phyloP scores from a whole-genome alignment of 192 early-diverging fungal species.

The Entomortierella beljakovae region DNA sequence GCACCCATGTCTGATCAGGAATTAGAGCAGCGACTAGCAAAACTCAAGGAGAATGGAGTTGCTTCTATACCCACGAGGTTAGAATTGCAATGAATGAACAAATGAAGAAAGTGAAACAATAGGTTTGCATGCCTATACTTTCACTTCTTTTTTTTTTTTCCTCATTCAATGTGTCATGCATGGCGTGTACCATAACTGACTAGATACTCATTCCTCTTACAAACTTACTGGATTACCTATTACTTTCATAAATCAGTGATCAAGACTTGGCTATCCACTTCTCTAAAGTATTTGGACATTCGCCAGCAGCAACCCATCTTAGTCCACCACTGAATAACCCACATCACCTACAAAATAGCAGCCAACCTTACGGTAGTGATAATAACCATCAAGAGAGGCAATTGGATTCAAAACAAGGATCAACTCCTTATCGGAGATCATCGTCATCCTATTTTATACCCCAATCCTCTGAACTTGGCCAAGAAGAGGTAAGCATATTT shows the following conservation, averaged over 20 bases:
- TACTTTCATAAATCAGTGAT: constrained; percentile 17
- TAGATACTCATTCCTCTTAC: neutral
- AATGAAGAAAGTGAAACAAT: no score
- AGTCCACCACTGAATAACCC: constrained; percentile 15
- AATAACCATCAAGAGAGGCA: neutral
- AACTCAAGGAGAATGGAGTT: constrained; percentile 26
- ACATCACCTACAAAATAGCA: neutral
- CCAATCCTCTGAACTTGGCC: constrained; percentile 13
- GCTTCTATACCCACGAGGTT: constrained; percentile 21
- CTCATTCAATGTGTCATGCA: no score
- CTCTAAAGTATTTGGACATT: constrained; percentile 53
- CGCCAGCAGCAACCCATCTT: constrained; percentile 31
- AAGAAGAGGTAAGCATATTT: constrained; percentile 29
- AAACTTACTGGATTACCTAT: neutral
- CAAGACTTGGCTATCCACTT: constrained; percentile 43
- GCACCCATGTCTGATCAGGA: constrained; percentile 19
- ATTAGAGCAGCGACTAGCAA: constrained; percentile 30
- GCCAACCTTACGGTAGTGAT: neutral
- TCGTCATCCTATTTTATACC: constrained; percentile 34
- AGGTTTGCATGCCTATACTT: neutral
- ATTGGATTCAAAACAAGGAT: neutral
- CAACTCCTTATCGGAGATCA: constrained; percentile 6
- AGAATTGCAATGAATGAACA: neutral
- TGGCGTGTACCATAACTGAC: neutral
- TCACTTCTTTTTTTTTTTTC: no score